phyloP scores from a whole-genome alignment of 805 yeast genomes.

The Candida sithepensis region DNA sequence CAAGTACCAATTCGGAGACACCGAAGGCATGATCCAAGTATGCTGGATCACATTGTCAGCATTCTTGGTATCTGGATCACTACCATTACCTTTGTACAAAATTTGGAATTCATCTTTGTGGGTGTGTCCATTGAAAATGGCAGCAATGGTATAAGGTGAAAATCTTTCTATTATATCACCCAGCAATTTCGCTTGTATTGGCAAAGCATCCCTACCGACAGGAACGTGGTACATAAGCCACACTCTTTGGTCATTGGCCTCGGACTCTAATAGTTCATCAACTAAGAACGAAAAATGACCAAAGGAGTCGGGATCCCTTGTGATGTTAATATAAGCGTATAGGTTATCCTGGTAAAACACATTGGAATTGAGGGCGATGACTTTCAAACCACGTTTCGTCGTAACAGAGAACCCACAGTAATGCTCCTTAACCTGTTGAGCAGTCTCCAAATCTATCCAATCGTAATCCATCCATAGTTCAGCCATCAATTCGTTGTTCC shows the following conservation, averaged over 20 bases:
- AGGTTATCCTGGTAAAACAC: slow-evolving; percentile 63
- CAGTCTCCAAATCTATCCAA: slow-evolving; percentile 38
- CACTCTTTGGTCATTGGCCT: slow-evolving; percentile 53
- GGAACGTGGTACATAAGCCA: slow-evolving; percentile 76
- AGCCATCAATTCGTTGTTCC: slow-evolving; percentile 48
- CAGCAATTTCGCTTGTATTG: slow-evolving; percentile 55
- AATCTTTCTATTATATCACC: slow-evolving; percentile 60
- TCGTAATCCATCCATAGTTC: slow-evolving; percentile 44
- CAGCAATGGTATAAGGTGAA: slow-evolving; percentile 66
- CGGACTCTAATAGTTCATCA: slow-evolving; percentile 58
- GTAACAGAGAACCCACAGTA: slow-evolving; percentile 60
- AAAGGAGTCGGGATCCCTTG: slow-evolving; percentile 51
- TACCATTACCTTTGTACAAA: slow-evolving; percentile 44
- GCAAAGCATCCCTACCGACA: slow-evolving; percentile 54
- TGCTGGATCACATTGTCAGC: slow-evolving; percentile 46
- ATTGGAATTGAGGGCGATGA: slow-evolving; percentile 63
- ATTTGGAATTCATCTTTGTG: slow-evolving; percentile 66
- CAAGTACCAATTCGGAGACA: slow-evolving; percentile 55
- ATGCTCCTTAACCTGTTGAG: slow-evolving; percentile 40
- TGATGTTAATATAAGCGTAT: slow-evolving; percentile 49
- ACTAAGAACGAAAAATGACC: slow-evolving; percentile 61
- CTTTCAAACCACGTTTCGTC: slow-evolving; percentile 54
- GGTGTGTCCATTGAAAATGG: slow-evolving; percentile 67
- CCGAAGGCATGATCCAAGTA: slow-evolving; percentile 65
- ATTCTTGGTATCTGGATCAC: slow-evolving; percentile 27